Base-by-base conservation (phyloP, 78 protist genomes). In the Guillardia theta region DNA sequence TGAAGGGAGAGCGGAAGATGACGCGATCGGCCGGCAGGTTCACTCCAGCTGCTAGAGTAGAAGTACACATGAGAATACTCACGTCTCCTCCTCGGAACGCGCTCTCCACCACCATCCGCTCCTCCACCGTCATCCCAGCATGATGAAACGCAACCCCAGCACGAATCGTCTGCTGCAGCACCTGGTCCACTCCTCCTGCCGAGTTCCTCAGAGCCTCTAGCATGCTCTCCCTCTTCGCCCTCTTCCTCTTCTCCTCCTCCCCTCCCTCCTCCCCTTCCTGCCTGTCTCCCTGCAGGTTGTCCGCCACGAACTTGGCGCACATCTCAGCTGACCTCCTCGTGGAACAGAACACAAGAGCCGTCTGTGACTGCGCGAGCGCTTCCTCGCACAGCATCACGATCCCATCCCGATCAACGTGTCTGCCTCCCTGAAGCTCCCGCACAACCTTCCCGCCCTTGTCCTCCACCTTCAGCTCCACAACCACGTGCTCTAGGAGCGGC, bases 21-120 rank as follows among this genome's bases (percentile, higher is more conserved):
- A 95, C 96, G 78, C 95, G 95, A 18, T 33, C 44, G 48, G 94
- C 94, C 1, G 96, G 96, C 92, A 95, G 94, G 58, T 95, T 95
- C 54, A 95, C 96, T 33, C 96, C 96, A 1, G 96, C 96, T 18
- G 96, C 87, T n/a, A 95, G 95, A 48, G 96, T 95, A 5, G 94
- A 53, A 9, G 96, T 95, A 30, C 64, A 4, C 48, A 46, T 33
- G 45, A 93, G 93, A 10, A 88, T 90, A 24, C 9, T 0, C 22
- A 95, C 3, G 47, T 18, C 43, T 21, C 93, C 37, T 10, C 24
- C 0, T 43, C 48, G 33, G 93, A 64, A 93, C 45, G 94, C 96
- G 18, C 4, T 53, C 80, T 95, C 96, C 37, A 95, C 37, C 88
- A 93, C 62, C 47, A 4, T 47, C 30, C 94, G 93, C 93, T 39